Conservation (phyloP, 2,329 filamentous ascomycete species). For the Xylaria sp. region DNA sequence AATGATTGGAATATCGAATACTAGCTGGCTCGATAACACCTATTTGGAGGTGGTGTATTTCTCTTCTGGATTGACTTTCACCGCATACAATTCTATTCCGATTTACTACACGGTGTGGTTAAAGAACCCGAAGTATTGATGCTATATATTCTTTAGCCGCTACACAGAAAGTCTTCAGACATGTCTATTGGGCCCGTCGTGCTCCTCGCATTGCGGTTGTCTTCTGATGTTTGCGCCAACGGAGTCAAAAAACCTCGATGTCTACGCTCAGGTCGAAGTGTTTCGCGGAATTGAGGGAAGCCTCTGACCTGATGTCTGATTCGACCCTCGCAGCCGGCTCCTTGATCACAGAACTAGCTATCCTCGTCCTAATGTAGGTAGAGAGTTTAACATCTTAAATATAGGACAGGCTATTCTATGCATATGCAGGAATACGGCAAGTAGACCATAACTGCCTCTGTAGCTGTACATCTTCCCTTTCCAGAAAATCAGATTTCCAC, state of each 20-base stretch:
- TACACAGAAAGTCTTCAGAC: not conserved
- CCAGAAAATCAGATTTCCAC: not conserved
- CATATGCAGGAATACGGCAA: constrained; percentile 6
- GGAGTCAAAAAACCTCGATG: not conserved
- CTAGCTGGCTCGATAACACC: not conserved
- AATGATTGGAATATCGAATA: not conserved
- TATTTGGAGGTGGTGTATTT: not conserved
- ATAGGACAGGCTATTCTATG: constrained; percentile 4
- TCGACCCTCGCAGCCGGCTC: not conserved
- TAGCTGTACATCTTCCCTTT: not conserved
- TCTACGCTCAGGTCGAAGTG: not conserved
- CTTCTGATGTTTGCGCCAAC: not conserved
- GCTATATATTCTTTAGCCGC: not conserved
- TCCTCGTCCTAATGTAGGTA: not conserved
- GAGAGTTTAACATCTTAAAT: constrained; percentile 4
- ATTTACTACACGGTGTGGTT: not conserved
- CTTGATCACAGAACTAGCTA: not conserved
- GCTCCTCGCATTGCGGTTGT: not conserved
- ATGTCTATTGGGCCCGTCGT: not conserved
- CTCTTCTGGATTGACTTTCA: not conserved
- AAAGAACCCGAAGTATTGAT: not conserved
- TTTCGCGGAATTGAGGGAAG: not conserved
- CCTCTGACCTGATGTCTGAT: not conserved
- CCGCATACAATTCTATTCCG: not conserved
- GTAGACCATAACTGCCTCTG: constrained; percentile 1